A percentile compares a stretch with the other conserved stretches of the same genome.
Conservation (phyloP, 2,329 filamentous ascomycete species). For the Trichoderma lentiforme region DNA sequence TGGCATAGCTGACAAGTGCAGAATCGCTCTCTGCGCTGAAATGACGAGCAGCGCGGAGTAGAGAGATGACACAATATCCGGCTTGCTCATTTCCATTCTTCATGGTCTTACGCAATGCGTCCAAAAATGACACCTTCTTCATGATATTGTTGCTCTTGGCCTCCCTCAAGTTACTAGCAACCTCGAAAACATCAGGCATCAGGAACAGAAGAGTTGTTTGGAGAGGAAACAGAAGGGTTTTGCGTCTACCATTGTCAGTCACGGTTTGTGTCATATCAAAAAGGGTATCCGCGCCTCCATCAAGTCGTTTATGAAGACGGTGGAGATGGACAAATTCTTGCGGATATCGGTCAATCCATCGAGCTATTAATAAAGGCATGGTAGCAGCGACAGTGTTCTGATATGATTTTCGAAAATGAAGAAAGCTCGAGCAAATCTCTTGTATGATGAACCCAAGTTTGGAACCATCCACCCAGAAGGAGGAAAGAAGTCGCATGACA, state of each 20-base stretch:
- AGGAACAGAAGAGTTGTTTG: slow-evolving; percentile 62
- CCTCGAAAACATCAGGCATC: slow-evolving; percentile 66
- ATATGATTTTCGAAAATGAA: slow-evolving; percentile 62
- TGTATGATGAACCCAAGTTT: slow-evolving; percentile 62
- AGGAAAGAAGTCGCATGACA: slow-evolving; percentile 57
- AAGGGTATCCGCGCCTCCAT: slow-evolving; percentile 62
- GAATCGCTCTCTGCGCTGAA: slow-evolving; percentile 62
- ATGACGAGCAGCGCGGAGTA: slow-evolving; percentile 61
- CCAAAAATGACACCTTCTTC: slow-evolving; percentile 65
- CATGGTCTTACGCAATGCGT: slow-evolving; percentile 59
- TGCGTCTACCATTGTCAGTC: slow-evolving; percentile 55
- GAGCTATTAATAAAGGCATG: slow-evolving; percentile 59
- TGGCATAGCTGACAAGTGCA: slow-evolving; percentile 62
- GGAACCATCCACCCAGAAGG: slow-evolving; percentile 61
- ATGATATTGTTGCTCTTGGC: slow-evolving; percentile 59
- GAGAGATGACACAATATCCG: slow-evolving; percentile 61
- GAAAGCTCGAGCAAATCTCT: slow-evolving; percentile 64
- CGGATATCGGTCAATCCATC: slow-evolving; percentile 65
- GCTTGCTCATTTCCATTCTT: slow-evolving; percentile 64
- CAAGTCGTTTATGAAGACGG: slow-evolving; percentile 57
- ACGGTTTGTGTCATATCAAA: slow-evolving; percentile 67
- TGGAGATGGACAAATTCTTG: slow-evolving; percentile 64
- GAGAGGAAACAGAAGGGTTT: slow-evolving; percentile 56
- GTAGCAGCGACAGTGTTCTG: slow-evolving; percentile 63
- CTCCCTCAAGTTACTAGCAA: slow-evolving; percentile 64